A percentile compares a stretch with the other conserved stretches of the same genome.
phyloP scores from a whole-genome alignment of 371 early-diverging fungal genomes.

The Syncephalastrum sp. region DNA sequence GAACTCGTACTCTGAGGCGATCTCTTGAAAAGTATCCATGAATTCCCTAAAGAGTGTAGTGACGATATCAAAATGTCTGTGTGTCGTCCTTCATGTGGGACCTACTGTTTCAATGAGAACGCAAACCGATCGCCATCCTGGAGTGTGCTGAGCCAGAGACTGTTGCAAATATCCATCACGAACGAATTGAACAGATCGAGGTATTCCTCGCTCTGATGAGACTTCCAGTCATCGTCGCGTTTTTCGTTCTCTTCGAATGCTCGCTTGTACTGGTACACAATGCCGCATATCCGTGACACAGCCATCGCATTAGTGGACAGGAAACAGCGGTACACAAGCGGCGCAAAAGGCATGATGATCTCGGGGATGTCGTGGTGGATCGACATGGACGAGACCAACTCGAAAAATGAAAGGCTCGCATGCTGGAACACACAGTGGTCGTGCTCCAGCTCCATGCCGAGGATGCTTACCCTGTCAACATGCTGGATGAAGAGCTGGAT shows the following conservation, averaged over 20 bases:
- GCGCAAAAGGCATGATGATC: slow-evolving; percentile 52
- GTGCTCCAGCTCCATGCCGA: slow-evolving; percentile 42
- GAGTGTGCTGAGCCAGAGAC: slow-evolving; percentile 36
- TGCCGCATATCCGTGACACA: slow-evolving; percentile 55
- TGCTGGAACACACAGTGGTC: slow-evolving; percentile 55
- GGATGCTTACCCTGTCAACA: slow-evolving; percentile 42
- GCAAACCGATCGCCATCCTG: no score
- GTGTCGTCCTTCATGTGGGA: no score
- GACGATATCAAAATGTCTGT: no score
- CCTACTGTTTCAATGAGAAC: no score
- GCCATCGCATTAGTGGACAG: slow-evolving; percentile 54
- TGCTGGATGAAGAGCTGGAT: slow-evolving; percentile 50
- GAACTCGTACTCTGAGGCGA: slow-evolving; percentile 10
- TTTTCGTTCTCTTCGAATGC: slow-evolving; percentile 42
- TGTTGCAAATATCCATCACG: slow-evolving; percentile 58
- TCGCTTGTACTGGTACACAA: slow-evolving; percentile 45
- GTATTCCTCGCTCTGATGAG: slow-evolving; percentile 42
- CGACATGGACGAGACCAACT: slow-evolving; percentile 49
- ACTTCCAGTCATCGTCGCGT: slow-evolving; percentile 25
- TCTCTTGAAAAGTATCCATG: slow-evolving; percentile 20
- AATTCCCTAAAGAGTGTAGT: slow-evolving; percentile 19
- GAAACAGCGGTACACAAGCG: slow-evolving; percentile 52
- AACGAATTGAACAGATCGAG: slow-evolving; percentile 56
- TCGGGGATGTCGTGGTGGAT: slow-evolving; percentile 44
- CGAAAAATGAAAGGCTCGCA: slow-evolving; percentile 56